A percentile compares a stretch with the other conserved stretches of the same genome.
phyloP scores from a whole-genome alignment of 192 early-diverging fungal genomes.

The Phlyctochytrium planicorne region DNA sequence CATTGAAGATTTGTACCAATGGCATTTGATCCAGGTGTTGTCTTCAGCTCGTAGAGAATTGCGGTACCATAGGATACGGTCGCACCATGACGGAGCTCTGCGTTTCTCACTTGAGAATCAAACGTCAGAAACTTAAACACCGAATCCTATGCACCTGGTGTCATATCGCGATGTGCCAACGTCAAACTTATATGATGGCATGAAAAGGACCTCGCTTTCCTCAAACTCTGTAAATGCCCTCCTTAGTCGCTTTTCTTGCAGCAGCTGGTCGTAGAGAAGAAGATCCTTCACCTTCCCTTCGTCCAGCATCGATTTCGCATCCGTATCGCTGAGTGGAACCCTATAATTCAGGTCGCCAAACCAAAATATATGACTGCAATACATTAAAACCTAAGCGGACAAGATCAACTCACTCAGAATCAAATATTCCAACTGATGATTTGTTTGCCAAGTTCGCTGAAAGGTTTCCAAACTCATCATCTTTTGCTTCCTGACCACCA shows the following conservation, averaged over 20 bases:
- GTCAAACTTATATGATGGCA: conserved; percentile 93
- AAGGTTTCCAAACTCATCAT: conserved; percentile 3
- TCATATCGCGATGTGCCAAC: conserved; percentile 81
- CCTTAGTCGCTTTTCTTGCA: conserved; percentile 56
- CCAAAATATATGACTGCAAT: conserved; percentile 75
- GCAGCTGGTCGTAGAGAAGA: conserved; percentile 82
- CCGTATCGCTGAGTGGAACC: conserved; percentile 62
- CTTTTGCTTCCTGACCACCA: conserved; percentile 2
- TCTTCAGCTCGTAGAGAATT: conserved; percentile 46
- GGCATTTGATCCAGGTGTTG: conserved; percentile 42
- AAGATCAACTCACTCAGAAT: conserved; percentile 38
- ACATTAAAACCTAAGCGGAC: neutral
- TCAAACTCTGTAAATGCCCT: conserved; percentile 84
- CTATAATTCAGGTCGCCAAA: conserved; percentile 97
- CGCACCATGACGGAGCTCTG: conserved; percentile 89
- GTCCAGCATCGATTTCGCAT: conserved; percentile 56
- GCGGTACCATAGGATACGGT: conserved; percentile 84
- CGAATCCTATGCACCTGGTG: conserved; percentile 49
- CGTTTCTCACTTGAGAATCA: conserved; percentile 62
- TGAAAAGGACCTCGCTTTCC: conserved; percentile 75
- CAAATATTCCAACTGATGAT: conserved; percentile 32
- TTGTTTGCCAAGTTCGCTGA: neutral
- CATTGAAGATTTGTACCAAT: conserved; percentile 61
- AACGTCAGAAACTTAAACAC: neutral
- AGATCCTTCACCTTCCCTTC: conserved; percentile 61